phyloP scores from a whole-genome alignment of 805 yeast species.

The Spathaspora boniae region DNA sequence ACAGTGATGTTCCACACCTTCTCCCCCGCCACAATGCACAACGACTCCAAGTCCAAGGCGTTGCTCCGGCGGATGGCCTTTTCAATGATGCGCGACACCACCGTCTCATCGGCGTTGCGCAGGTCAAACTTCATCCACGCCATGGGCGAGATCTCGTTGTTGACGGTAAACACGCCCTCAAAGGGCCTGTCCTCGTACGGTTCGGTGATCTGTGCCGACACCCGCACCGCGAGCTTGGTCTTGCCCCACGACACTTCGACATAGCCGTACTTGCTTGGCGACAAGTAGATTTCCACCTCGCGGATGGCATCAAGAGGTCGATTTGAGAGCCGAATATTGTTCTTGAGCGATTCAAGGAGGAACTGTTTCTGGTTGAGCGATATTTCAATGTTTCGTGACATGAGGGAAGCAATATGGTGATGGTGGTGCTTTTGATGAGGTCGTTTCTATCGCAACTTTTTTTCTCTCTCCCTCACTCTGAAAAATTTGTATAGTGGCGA shows the following conservation, averaged over 20 bases:
- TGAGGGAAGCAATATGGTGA: slow-evolving; percentile 15
- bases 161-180: slow-evolving; percentile 83
- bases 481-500: background rate
- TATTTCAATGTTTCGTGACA: slow-evolving; percentile 62
- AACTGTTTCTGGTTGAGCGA: slow-evolving; percentile 64
- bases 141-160: slow-evolving; percentile 86
- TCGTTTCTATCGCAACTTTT: slow-evolving; percentile 1
- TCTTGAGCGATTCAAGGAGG: slow-evolving; percentile 58
- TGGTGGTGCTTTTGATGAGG: background rate
- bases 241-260: slow-evolving; percentile 76
- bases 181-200: slow-evolving; percentile 92
- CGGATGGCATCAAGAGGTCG: slow-evolving; percentile 64
- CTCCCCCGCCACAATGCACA: slow-evolving; percentile 87
- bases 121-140: slow-evolving; percentile 83
- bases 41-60: slow-evolving; percentile 84
- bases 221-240: slow-evolving; percentile 65
- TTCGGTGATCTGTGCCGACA: slow-evolving; percentile 69
- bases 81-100: slow-evolving; percentile 80
- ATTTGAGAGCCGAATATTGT: slow-evolving; percentile 65
- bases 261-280: slow-evolving; percentile 70
- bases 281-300: slow-evolving; percentile 51
- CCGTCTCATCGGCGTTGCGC: slow-evolving; percentile 75
- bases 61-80: slow-evolving; percentile 88
- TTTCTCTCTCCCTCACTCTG: background rate
- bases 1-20: slow-evolving; percentile 91